phyloP scores from a whole-genome alignment of 177 flowering plant genomes.

The Telopea speciosissima region DNA sequence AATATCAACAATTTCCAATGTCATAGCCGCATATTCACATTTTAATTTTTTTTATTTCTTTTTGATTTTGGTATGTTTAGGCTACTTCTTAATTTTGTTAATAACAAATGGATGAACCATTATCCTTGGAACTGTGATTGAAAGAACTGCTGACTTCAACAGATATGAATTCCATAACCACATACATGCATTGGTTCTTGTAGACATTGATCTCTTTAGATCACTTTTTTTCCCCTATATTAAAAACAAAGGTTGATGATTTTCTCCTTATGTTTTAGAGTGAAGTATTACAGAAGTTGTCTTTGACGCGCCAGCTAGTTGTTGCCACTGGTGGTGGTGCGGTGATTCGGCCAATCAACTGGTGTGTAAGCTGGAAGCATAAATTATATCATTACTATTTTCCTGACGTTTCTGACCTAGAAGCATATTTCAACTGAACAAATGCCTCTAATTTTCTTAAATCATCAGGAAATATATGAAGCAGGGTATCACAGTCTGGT shows the following conservation, averaged over 20 bases:
- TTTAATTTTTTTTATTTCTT: too few species aligned
- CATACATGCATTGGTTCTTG: too few species aligned
- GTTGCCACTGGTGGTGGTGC: constrained; percentile 98
- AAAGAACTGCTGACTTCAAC: too few species aligned
- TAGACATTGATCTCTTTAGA: too few species aligned
- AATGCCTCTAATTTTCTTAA: background rate
- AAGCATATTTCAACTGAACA: background rate
- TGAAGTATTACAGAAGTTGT: constrained; percentile 53
- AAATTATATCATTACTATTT: background rate
- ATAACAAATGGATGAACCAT: too few species aligned
- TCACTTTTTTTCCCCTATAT: too few species aligned
- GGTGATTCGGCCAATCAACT: constrained; percentile 70
- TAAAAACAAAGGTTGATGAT: background rate
- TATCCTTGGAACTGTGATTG: too few species aligned
- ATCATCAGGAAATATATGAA: constrained; percentile 70
- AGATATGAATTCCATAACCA: too few species aligned
- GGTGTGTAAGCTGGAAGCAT: constrained; percentile 36
- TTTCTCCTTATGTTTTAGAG: constrained; percentile 34
- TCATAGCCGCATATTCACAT: background rate
- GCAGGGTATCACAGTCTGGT: constrained; percentile 77
- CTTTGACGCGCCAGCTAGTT: constrained; percentile 59
- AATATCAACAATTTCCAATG: background rate
- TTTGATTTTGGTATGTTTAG: too few species aligned
- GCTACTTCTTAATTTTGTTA: too few species aligned
- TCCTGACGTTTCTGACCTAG: background rate